Evolutionary conservation across 169 alveolate genomes (phyloP).

Genomic region (Blepharisma undulans): DNA sequence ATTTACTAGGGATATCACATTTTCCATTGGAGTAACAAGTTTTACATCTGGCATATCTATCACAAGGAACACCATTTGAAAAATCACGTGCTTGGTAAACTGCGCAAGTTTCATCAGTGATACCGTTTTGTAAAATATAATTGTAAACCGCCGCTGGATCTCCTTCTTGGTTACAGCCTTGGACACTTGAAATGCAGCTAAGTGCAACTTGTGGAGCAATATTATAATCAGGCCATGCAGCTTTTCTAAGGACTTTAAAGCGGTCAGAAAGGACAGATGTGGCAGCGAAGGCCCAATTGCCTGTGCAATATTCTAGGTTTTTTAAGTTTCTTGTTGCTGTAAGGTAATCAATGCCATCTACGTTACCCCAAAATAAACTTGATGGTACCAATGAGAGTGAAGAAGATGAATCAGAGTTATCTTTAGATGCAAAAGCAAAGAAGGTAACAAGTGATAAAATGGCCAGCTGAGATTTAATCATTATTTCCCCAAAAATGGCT

Average conservation of each 20-base stretch:
- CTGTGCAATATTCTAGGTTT: conserved; percentile 74
- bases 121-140: conserved; percentile 54
- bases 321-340: conserved; percentile 67
- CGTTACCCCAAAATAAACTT: conserved; percentile 60
- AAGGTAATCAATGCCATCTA: conserved; percentile 63
- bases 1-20: conserved; percentile 58
- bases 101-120: conserved; percentile 81
- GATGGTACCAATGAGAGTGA: no score
- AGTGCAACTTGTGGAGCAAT: conserved; percentile 65
- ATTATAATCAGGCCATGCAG: conserved; percentile 72
- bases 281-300: conserved; percentile 83
- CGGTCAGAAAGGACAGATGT: conserved; percentile 70
- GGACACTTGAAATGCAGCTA: conserved; percentile 45
- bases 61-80: conserved; percentile 62
- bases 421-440: no score
- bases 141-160: conserved; percentile 52
- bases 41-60: conserved; percentile 51
- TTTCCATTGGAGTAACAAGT: conserved; percentile 50
- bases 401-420: no score
- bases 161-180: conserved; percentile 59
- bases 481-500: no score
- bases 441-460: no score
- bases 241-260: conserved; percentile 67
- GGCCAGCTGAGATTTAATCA: no score
- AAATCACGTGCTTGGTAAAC: conserved; percentile 68